phyloP scores from a whole-genome alignment of 345 rosid species.

The Kandelia obovata region DNA sequence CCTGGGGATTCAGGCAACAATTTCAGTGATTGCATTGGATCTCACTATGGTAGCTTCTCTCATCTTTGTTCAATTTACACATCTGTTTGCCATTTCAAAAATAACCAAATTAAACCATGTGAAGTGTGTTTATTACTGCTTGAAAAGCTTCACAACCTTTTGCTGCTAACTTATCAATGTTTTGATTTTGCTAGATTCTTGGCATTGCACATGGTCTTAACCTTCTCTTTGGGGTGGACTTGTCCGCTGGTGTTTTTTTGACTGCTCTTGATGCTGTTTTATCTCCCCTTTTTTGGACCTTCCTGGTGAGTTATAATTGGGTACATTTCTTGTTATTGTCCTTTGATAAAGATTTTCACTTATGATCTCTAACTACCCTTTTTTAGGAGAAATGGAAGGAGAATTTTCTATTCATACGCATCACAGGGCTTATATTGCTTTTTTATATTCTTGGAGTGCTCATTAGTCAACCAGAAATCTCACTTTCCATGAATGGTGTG shows the following conservation, averaged over 20 bases:
- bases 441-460: slow-evolving; percentile 69
- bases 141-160: neutral
- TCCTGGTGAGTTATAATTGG: slow-evolving; percentile 52
- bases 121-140: neutral
- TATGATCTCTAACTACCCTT: slow-evolving; percentile 20
- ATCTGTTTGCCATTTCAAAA: slow-evolving; percentile 7
- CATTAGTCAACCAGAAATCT: slow-evolving; percentile 70
- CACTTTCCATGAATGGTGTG: slow-evolving; percentile 54
- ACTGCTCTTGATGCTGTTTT: slow-evolving; percentile 83
- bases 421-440: slow-evolving; percentile 55
- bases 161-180: slow-evolving; percentile 20
- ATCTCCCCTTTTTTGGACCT: slow-evolving; percentile 68
- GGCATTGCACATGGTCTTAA: slow-evolving; percentile 93
- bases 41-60: slow-evolving; percentile 63
- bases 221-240: slow-evolving; percentile 78
- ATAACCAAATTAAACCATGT: neutral
- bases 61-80: neutral
- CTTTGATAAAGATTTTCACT: slow-evolving; percentile 7
- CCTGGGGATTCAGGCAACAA: slow-evolving; percentile 79
- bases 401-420: slow-evolving; percentile 47
- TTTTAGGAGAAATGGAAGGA: slow-evolving; percentile 65
- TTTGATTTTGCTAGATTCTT: slow-evolving; percentile 55
- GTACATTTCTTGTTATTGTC: neutral
- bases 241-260: slow-evolving; percentile 75
- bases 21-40: slow-evolving; percentile 74